Conservation (phyloP, 2,329 filamentous ascomycete genomes). For the Cytospora paraplurivora region DNA sequence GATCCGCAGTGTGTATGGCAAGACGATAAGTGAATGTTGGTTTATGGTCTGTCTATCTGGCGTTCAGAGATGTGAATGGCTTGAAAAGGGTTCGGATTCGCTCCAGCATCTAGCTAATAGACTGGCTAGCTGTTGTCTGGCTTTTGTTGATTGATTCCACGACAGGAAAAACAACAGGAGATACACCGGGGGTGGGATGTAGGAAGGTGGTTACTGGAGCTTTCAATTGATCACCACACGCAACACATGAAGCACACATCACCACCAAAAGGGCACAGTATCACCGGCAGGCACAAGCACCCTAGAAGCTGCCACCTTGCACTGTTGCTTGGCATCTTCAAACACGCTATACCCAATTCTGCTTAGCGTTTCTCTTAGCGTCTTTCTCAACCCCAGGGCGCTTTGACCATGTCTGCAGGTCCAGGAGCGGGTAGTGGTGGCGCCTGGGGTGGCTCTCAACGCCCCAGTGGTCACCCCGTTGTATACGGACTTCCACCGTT, state of each 20-base stretch:
- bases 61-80: not conserved
- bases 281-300: not conserved
- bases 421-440: slow-evolving; percentile 4
- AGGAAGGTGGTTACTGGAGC: not conserved
- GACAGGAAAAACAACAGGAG: not conserved
- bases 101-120: not conserved
- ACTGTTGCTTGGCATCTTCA: not conserved
- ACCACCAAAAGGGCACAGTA: not conserved
- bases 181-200: not conserved
- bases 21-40: not conserved
- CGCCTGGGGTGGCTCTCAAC: not conserved
- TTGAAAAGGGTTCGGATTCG: not conserved
- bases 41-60: not conserved
- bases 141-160: not conserved
- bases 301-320: slow-evolving; percentile 3
- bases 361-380: not conserved
- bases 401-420: not conserved
- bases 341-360: not conserved
- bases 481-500: slow-evolving; percentile 18
- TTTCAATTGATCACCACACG: not conserved
- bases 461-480: slow-evolving; percentile 5
- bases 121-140: not conserved
- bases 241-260: slow-evolving; percentile 4
- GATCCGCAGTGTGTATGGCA: not conserved
- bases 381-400: not conserved